Conservation (phyloP, 2,329 filamentous ascomycete species). For the Nannizziopsis arthrosporioides region DNA sequence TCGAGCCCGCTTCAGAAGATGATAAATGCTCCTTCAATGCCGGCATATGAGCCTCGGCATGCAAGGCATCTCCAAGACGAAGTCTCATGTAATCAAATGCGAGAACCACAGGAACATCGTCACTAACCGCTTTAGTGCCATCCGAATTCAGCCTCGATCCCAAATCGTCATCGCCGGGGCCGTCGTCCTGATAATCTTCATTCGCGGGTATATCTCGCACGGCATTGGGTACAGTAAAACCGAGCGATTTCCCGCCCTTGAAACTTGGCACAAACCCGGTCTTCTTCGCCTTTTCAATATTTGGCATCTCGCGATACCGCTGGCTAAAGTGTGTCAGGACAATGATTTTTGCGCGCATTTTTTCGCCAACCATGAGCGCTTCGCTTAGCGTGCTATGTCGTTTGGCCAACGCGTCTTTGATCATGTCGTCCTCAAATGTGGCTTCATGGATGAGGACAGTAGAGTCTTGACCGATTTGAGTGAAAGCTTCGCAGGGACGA, state of each 20-base stretch:
- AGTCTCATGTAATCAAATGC: constrained; percentile 56
- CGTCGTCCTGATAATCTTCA: constrained; percentile 1
- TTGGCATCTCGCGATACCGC: constrained; percentile 61
- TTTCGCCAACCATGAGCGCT: constrained; percentile 62
- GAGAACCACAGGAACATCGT: constrained; percentile 44
- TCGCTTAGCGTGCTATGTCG: constrained; percentile 82
- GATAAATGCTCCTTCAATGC: constrained; percentile 43
- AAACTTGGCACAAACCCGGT: constrained; percentile 5
- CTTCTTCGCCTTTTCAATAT: constrained; percentile 7
- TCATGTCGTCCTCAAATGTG: constrained; percentile 82
- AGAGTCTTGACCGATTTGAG: constrained; percentile 56
- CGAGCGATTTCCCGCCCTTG: background rate
- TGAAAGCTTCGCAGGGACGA: constrained; percentile 61
- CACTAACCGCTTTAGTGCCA: background rate
- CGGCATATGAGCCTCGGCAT: constrained; percentile 46
- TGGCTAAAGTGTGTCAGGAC: constrained; percentile 93
- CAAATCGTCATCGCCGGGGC: background rate
- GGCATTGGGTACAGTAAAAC: constrained; percentile 1
- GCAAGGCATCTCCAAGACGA: constrained; percentile 46
- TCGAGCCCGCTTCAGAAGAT: constrained; percentile 1
- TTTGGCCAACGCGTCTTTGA: constrained; percentile 69
- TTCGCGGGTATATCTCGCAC: constrained; percentile 14
- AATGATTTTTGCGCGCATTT: constrained; percentile 69
- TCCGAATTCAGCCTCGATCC: background rate
- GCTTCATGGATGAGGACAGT: constrained; percentile 91